phyloP scores from a whole-genome alignment of 768 basidiomycete genomes.

The Psilocybe sp. region DNA sequence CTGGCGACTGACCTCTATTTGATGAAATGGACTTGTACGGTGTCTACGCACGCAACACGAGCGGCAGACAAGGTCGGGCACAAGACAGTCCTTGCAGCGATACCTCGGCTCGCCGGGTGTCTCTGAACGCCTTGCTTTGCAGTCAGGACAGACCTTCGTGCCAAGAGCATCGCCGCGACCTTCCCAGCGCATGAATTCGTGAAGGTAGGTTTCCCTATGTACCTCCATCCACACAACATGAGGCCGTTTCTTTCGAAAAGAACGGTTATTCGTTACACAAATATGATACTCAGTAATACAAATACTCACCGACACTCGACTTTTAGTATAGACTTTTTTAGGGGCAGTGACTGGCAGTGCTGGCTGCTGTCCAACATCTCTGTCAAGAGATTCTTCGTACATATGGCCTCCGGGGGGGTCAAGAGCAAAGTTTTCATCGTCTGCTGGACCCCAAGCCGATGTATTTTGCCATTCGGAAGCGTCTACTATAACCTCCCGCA shows the following conservation, averaged over 20 bases:
- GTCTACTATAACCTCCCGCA: background rate
- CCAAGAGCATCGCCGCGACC: constrained; percentile 5
- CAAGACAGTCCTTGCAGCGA: constrained; percentile 4
- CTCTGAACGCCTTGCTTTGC: background rate
- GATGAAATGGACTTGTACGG: no score
- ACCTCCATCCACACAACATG: constrained; percentile 9
- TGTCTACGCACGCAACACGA: constrained; percentile 3
- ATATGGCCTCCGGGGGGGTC: constrained; percentile 3
- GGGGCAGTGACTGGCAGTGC: no score
- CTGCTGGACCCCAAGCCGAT: constrained; percentile 1
- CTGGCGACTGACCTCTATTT: no score
- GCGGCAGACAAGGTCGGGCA: constrained; percentile 1
- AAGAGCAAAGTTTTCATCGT: constrained; percentile 7
- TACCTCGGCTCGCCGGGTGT: background rate
- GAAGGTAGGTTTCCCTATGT: constrained; percentile 4
- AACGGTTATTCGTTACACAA: no score
- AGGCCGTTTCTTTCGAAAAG: constrained; percentile 8
- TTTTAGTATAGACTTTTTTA: background rate
- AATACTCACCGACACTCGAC: background rate
- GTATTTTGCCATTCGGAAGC: background rate
- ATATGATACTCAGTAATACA: background rate
- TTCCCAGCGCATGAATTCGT: constrained; percentile 7
- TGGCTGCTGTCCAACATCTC: background rate
- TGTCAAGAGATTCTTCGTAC: constrained; percentile 6
- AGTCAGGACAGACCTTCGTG: constrained; percentile 5